Conservation (phyloP, 108 stramenopile genomes). For the Discostella stelligeroides region DNA sequence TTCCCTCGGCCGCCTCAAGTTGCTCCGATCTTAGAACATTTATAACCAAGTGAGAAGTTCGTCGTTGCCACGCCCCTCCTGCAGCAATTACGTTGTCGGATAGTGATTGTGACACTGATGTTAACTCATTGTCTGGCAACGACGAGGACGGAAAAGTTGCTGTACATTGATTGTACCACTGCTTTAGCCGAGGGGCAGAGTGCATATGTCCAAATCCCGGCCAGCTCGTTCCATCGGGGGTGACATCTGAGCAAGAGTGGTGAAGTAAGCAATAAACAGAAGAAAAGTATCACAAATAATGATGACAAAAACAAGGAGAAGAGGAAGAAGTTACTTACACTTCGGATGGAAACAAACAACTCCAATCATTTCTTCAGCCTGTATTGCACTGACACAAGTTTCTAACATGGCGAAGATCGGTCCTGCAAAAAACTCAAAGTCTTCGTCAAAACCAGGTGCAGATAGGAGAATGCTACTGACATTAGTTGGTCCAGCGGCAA, state of each 20-base stretch:
- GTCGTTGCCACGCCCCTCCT: conserved; percentile 83
- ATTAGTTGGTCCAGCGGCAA: conserved; percentile 64
- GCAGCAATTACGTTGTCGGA: conserved; percentile 72
- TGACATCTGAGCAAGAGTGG: conserved; percentile 44
- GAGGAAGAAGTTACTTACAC: conserved; percentile 24
- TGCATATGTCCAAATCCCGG: conserved; percentile 93
- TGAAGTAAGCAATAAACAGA: not conserved
- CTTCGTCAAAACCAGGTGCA: conserved; percentile 74
- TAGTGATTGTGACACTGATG: conserved; percentile 16
- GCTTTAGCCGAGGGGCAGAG: conserved; percentile 69
- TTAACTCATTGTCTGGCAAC: not conserved
- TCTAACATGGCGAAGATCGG: conserved; percentile 85
- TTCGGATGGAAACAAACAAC: conserved; percentile 86
- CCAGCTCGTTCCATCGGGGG: conserved; percentile 72
- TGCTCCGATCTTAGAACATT: conserved; percentile 83
- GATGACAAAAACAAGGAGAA: not conserved
- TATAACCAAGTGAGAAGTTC: conserved; percentile 81
- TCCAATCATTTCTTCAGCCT: conserved; percentile 65
- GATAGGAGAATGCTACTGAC: conserved; percentile 77
- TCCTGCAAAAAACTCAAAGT: conserved; percentile 73
- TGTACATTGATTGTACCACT: conserved; percentile 56
- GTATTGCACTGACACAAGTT: conserved; percentile 68
- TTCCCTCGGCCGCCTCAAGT: conserved; percentile 74
- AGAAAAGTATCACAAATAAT: not conserved
- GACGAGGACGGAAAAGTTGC: conserved; percentile 14